Percentiles rank a stretch among this genome's conserved stretches.
Evolutionary conservation across 2,329 filamentous ascomycete genomes (phyloP).

Genomic region (Mycosphaerella arachidis): DNA sequence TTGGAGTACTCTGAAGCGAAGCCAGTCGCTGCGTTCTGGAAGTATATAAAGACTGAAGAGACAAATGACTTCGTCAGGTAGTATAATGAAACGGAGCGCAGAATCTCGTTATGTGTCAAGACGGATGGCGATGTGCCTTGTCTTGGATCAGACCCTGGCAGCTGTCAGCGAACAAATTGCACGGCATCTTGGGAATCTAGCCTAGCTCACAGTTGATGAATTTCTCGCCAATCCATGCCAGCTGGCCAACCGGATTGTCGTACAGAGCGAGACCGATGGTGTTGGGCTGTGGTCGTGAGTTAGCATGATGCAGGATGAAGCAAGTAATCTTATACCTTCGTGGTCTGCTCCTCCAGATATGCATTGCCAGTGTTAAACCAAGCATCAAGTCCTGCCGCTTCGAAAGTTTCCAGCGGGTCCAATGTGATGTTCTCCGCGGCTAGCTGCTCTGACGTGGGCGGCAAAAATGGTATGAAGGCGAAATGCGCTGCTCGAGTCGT

Average conservation of each 20-base stretch:
- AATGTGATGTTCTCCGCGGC: slow-evolving; percentile 30
- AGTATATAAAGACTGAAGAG: slow-evolving; percentile 36
- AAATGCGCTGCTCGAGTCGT: slow-evolving; percentile 38
- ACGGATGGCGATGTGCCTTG: slow-evolving; percentile 27
- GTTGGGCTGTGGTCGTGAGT: slow-evolving; percentile 26
- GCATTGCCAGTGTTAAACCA: slow-evolving; percentile 33
- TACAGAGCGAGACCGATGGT: slow-evolving; percentile 39
- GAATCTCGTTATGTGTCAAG: slow-evolving; percentile 19
- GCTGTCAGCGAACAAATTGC: not conserved
- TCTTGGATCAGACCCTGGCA: slow-evolving; percentile 24
- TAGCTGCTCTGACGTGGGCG: slow-evolving; percentile 19
- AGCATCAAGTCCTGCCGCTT: slow-evolving; percentile 29
- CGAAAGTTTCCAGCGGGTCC: slow-evolving; percentile 23
- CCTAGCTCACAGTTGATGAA: not conserved
- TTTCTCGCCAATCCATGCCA: slow-evolving; percentile 44
- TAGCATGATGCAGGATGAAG: not conserved
- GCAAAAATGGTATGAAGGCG: slow-evolving; percentile 36
- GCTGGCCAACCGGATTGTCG: slow-evolving; percentile 42
- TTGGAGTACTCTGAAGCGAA: slow-evolving; percentile 34
- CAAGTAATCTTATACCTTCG: slow-evolving; percentile 8
- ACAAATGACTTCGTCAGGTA: slow-evolving; percentile 37
- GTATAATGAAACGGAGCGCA: slow-evolving; percentile 33
- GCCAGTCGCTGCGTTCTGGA: slow-evolving; percentile 33
- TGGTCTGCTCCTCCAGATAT: slow-evolving; percentile 6
- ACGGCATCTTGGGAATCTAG: too few species aligned